Conservation (phyloP, 257 asterid genomes). For the Solanum clarkiae region DNA sequence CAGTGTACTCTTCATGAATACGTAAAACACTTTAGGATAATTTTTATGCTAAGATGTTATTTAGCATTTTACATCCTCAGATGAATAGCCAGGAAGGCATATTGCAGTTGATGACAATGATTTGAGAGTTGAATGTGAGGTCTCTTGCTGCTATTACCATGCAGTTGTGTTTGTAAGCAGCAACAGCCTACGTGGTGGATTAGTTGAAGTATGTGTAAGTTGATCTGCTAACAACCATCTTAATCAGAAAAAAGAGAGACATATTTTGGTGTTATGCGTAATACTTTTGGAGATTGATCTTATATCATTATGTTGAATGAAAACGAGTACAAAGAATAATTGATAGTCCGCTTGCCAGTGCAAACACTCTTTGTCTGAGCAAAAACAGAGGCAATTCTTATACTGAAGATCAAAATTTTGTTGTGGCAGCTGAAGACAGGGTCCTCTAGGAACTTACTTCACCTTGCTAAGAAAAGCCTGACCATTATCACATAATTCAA, state of each 20-base stretch:
- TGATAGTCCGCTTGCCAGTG: background rate
- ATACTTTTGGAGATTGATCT: background rate
- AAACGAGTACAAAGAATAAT: background rate
- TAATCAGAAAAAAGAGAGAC: background rate
- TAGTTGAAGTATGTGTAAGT: background rate
- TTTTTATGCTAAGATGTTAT: background rate
- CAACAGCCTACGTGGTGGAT: background rate
- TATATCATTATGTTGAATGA: background rate
- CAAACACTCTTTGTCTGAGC: background rate
- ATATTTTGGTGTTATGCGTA: background rate
- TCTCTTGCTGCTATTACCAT: background rate
- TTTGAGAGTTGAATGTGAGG: background rate
- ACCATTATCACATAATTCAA: conserved; percentile 2
- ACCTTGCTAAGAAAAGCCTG: background rate
- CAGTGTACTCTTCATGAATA: background rate
- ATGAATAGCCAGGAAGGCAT: background rate
- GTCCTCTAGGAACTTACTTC: background rate
- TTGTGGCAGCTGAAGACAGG: background rate
- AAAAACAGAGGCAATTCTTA: background rate
- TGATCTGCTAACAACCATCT: background rate
- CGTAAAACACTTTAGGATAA: background rate
- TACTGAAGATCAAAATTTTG: background rate
- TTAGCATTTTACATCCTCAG: background rate
- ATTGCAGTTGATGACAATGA: background rate
- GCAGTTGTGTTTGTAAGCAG: background rate